Percentiles rank a stretch among this genome's conserved stretches.
Conservation (phyloP, 257 asterid species). For the Penstemon barbatus region DNA sequence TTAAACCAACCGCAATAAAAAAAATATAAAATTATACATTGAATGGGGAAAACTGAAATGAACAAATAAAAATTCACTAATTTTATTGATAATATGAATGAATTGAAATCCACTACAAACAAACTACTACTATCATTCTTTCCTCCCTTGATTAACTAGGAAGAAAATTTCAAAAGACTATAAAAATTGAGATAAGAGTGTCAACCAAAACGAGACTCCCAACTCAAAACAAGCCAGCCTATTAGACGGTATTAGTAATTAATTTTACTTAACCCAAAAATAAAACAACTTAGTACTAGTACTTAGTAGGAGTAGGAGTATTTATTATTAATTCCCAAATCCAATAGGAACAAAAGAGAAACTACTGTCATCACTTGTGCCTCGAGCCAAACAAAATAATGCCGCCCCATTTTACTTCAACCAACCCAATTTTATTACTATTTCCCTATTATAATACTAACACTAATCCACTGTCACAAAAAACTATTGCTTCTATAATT, state of each 20-base stretch:
- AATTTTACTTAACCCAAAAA: slow-evolving; percentile 7
- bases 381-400: slow-evolving; percentile 40
- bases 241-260: slow-evolving; percentile 24
- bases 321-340: background rate
- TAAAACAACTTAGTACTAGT: slow-evolving; percentile 4
- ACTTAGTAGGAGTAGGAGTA: no score
- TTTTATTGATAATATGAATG: background rate
- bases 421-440: slow-evolving; percentile 25
- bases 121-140: background rate
- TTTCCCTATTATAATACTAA: background rate
- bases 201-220: slow-evolving; percentile 48
- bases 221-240: slow-evolving; percentile 27
- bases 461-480: slow-evolving; percentile 21
- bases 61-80: background rate
- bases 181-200: slow-evolving; percentile 26
- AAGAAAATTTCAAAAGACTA: background rate
- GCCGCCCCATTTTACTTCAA: slow-evolving; percentile 22
- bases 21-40: no score
- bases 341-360: slow-evolving; percentile 30
- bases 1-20: background rate
- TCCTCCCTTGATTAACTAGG: slow-evolving; percentile 19
- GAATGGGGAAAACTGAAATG: background rate
- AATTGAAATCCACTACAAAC: slow-evolving; percentile 27
- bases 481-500: background rate
- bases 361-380: slow-evolving; percentile 31